Evolutionary conservation across 495 filamentous ascomycete species (phyloP), one percentile per base, ranked within the genome.

Genomic region (Aspergillus sparsus): DNA sequence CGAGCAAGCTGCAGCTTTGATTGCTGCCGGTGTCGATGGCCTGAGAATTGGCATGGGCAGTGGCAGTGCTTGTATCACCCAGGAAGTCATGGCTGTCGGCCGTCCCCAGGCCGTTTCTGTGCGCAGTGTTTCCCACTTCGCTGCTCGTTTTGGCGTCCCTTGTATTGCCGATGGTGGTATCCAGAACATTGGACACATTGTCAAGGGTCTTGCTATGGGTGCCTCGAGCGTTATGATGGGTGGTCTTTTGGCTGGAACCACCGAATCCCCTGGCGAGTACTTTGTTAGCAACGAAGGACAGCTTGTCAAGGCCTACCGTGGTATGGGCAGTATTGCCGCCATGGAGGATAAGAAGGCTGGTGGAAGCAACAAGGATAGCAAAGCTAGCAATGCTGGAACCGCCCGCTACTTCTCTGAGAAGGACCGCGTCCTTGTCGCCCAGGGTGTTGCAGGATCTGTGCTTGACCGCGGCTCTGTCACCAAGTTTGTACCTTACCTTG

Each of bases 141-240:
- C 94, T 36, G 89, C 88, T 47, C 86, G 86, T 62, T 99, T 99
- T 73, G 94, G 95, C 58, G 92, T 99, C 61, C 94, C 94, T 27
- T 97, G 93, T 78, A 97, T 99, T 66, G 94, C 94, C 44, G 94
- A 99, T 64, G 94, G 94, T 69, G 94, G 94, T 74, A 87, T 99
- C 66, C 95, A 99, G 76, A 99, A 99, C 72, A 87, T 99, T 60
- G 94, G 94, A 56, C 94, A 99, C 77, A 96, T 99, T 62, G 95
- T 98, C 74, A 99, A 99, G 82, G 94, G 92, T 72, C 85, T 98
- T 60, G 89, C 94, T 36, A 85, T 97, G 58, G 94, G 94, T 62
- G 94, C 94, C 47, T 91, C 90, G 13, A 96, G 93, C 16, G 87
- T 99, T 73, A 99, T 99, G 94, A 99, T 99, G 94, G 94, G 94